Percentiles rank a stretch among this genome's conserved stretches.
Conservation (phyloP, 495 filamentous ascomycete species). For the Talaromyces wortmannii region DNA sequence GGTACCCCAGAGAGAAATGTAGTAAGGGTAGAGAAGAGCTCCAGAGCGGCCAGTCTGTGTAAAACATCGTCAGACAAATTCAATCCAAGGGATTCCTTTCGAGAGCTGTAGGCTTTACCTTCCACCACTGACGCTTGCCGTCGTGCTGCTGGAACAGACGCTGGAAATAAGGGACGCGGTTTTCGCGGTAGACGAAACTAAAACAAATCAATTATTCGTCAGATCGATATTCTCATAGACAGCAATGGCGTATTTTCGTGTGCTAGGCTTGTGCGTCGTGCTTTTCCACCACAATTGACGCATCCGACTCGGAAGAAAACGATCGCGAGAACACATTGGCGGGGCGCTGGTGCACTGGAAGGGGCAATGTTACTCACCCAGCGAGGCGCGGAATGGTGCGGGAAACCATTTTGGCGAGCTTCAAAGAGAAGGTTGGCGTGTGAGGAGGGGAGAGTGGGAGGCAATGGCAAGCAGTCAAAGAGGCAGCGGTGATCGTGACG, state of each 20-base stretch:
- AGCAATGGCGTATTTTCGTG: too few species aligned
- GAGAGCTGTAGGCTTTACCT: constrained; percentile 55
- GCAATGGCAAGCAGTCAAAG: constrained; percentile 16
- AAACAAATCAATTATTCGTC: background rate
- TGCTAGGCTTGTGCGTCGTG: background rate
- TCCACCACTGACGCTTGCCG: constrained; percentile 77
- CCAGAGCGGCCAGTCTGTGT: constrained; percentile 59
- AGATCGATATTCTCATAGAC: background rate
- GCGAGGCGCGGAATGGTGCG: constrained; percentile 41
- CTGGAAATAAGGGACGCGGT: constrained; percentile 82
- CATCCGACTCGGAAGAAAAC: background rate
- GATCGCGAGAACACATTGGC: constrained; percentile 1
- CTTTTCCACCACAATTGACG: background rate
- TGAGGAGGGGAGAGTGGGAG: constrained; percentile 14
- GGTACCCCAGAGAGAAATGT: constrained; percentile 55
- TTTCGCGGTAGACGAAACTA: constrained; percentile 72
- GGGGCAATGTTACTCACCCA: constrained; percentile 26
- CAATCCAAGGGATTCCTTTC: constrained; percentile 51
- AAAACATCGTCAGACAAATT: background rate
- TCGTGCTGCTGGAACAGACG: constrained; percentile 74
- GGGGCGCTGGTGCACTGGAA: background rate
- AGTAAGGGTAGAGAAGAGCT: constrained; percentile 68
- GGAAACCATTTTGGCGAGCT: constrained; percentile 36
- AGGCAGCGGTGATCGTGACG: constrained; percentile 9
- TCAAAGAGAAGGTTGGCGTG: constrained; percentile 18